phyloP scores from a whole-genome alignment of 345 rosid species.

The Lumnitzera racemosa region DNA sequence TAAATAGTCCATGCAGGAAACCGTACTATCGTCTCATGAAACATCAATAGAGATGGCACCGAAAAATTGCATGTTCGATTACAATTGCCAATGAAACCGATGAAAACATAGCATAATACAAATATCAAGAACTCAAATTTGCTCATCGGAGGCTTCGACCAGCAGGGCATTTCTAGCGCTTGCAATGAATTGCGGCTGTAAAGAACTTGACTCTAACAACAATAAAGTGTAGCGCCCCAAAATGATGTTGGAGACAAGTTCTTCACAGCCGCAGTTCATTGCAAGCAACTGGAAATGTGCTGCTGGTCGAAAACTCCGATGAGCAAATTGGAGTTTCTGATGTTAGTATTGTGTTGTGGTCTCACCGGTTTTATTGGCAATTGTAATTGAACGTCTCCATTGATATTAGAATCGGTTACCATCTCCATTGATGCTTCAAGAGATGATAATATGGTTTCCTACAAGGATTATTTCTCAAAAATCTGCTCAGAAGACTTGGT shows the following conservation, averaged over 20 bases:
- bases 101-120: slow-evolving; percentile 5
- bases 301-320: slow-evolving; percentile 49
- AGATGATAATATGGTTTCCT: too few relatives aligned
- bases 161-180: slow-evolving; percentile 63
- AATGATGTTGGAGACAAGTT: slow-evolving; percentile 28
- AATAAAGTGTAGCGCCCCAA: too few relatives aligned
- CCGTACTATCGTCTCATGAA: too few relatives aligned
- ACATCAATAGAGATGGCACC: too few relatives aligned
- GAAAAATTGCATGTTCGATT: too few relatives aligned
- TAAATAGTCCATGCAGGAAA: too few relatives aligned
- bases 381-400: too few relatives aligned
- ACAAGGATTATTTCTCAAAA: slow-evolving; percentile 4
- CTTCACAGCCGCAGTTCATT: slow-evolving; percentile 75
- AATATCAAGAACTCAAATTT: slow-evolving; percentile 78
- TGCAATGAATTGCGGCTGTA: slow-evolving; percentile 72
- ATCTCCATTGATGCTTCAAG: too few relatives aligned
- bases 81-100: not conserved
- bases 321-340: slow-evolving; percentile 75
- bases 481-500: slow-evolving; percentile 79
- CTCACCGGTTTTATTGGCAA: not conserved
- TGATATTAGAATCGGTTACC: too few relatives aligned
- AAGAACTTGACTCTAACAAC: slow-evolving; percentile 35
- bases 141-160: slow-evolving; percentile 47
- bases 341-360: slow-evolving; percentile 26
- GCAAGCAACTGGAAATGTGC: slow-evolving; percentile 55